Conservation (phyloP, 2,329 filamentous ascomycete genomes). For the Venturia carpophila region DNA sequence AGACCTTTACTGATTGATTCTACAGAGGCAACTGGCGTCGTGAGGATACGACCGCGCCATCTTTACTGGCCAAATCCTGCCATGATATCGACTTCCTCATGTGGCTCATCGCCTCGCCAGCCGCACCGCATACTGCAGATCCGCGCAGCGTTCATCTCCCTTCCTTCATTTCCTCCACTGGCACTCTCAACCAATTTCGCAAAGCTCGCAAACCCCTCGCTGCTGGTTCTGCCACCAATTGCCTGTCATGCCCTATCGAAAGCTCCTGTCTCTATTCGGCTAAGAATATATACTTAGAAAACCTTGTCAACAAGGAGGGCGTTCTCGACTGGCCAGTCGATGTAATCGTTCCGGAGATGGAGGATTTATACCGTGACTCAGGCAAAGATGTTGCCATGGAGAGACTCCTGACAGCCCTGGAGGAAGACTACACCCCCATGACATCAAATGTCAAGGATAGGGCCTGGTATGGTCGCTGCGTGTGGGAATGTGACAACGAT, state of each 20-base stretch:
- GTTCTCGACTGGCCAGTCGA: slow-evolving; percentile 75
- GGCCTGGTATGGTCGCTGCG: slow-evolving; percentile 81
- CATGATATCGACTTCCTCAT: slow-evolving; percentile 91
- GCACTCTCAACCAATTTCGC: slow-evolving; percentile 70
- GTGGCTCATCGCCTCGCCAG: slow-evolving; percentile 78
- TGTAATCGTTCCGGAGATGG: slow-evolving; percentile 84
- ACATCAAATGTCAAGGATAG: slow-evolving; percentile 42
- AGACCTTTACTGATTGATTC: not conserved
- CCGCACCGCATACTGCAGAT: slow-evolving; percentile 32
- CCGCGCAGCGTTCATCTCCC: slow-evolving; percentile 56
- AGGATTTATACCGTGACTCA: slow-evolving; percentile 53
- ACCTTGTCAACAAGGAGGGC: slow-evolving; percentile 53
- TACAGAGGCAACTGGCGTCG: slow-evolving; percentile 82
- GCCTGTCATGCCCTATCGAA: slow-evolving; percentile 69
- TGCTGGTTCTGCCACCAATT: slow-evolving; percentile 77
- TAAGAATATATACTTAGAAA: slow-evolving; percentile 69
- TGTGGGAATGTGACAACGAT: slow-evolving; percentile 87
- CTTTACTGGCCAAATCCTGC: slow-evolving; percentile 87
- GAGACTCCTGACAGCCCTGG: slow-evolving; percentile 41
- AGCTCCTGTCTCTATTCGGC: slow-evolving; percentile 76
- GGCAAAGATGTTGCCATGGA: slow-evolving; percentile 44
- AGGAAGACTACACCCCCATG: slow-evolving; percentile 52
- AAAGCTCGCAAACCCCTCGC: slow-evolving; percentile 64
- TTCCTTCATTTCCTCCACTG: slow-evolving; percentile 62
- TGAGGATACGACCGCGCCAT: slow-evolving; percentile 64